A percentile compares a stretch with the other conserved stretches of the same genome.
phyloP scores from a whole-genome alignment of 176 grass and related monocot genomes.

The Musa schizocarpa region DNA sequence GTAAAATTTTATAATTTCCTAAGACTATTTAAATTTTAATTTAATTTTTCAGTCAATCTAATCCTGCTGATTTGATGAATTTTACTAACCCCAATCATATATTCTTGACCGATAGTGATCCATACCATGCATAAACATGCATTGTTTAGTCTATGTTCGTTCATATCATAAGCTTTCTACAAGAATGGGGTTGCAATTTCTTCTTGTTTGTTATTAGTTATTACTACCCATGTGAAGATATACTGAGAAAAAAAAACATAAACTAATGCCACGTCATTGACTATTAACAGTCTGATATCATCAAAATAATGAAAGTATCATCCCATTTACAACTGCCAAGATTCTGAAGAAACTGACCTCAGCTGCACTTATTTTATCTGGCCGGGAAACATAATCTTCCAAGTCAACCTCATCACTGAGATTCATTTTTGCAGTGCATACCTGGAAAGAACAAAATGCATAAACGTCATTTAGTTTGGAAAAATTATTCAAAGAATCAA shows the following conservation, averaged over 20 bases:
- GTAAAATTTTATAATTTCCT: too few relatives aligned
- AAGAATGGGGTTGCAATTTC: too few relatives aligned
- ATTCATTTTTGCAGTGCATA: conserved; percentile 97
- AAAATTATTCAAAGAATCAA: background rate
- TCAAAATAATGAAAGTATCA: background rate
- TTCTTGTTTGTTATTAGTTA: too few relatives aligned
- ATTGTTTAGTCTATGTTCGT: too few relatives aligned
- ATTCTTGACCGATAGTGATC: too few relatives aligned
- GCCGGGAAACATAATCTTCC: conserved; percentile 91
- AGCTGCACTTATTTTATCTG: conserved; percentile 97
- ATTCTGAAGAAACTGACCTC: conserved; percentile 42
- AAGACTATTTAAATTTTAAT: too few relatives aligned
- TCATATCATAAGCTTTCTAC: too few relatives aligned
- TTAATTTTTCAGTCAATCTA: too few relatives aligned
- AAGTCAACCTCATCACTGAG: conserved; percentile 93
- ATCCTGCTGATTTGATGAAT: too few relatives aligned
- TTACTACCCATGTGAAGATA: too few relatives aligned
- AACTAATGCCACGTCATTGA: background rate
- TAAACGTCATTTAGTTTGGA: background rate
- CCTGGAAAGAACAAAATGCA: conserved; percentile 28
- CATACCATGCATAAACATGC: too few relatives aligned
- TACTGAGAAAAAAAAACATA: background rate
- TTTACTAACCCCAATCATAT: too few relatives aligned
- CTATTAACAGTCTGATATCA: background rate
- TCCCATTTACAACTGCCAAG: background rate